Evolutionary conservation across 1,139 yeast genomes (phyloP).

Genomic region (Geotrichum carabidarum): DNA sequence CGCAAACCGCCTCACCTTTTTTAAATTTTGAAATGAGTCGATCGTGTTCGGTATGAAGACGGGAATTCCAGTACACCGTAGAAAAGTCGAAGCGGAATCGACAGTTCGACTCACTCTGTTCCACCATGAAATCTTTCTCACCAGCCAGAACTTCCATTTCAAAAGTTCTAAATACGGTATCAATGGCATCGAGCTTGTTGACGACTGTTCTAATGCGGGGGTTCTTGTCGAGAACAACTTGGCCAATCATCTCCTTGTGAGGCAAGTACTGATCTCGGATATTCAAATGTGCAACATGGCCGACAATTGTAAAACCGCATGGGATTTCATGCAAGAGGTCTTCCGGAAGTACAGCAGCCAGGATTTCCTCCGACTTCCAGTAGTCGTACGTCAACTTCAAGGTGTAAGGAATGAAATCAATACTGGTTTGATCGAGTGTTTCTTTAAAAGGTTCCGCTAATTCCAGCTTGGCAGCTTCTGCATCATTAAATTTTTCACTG

Average conservation of each 20-base stretch:
- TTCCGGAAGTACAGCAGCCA: slow-evolving; percentile 71
- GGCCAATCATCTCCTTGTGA: slow-evolving; percentile 75
- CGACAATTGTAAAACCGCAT: slow-evolving; percentile 87
- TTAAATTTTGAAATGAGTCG: slow-evolving; percentile 61
- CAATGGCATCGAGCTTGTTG: slow-evolving; percentile 85
- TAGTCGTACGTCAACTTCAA: slow-evolving; percentile 62
- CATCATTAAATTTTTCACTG: slow-evolving; percentile 46
- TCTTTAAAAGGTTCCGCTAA: slow-evolving; percentile 44
- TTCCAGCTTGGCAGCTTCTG: slow-evolving; percentile 39
- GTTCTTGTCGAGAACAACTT: slow-evolving; percentile 85
- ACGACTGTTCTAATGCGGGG: slow-evolving; percentile 79
- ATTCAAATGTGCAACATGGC: slow-evolving; percentile 93
- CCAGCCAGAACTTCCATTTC: slow-evolving; percentile 94
- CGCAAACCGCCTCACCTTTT: slow-evolving; percentile 67
- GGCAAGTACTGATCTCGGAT: slow-evolving; percentile 81
- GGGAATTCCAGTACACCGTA: slow-evolving; percentile 95
- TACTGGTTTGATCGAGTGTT: slow-evolving; percentile 46
- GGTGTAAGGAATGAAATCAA: slow-evolving; percentile 49
- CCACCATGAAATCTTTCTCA: slow-evolving; percentile 59
- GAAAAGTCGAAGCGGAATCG: slow-evolving; percentile 80
- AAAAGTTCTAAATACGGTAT: slow-evolving; percentile 83
- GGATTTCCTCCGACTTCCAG: slow-evolving; percentile 90
- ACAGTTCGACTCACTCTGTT: slow-evolving; percentile 87
- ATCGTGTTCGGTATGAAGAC: slow-evolving; percentile 90
- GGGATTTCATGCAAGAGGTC: slow-evolving; percentile 69